These are phyloP conservation scores for Remersonia thermophila DNA, from an alignment of 2,329 filamentous ascomycete genomes.

Conservation along the genomic window DNA sequence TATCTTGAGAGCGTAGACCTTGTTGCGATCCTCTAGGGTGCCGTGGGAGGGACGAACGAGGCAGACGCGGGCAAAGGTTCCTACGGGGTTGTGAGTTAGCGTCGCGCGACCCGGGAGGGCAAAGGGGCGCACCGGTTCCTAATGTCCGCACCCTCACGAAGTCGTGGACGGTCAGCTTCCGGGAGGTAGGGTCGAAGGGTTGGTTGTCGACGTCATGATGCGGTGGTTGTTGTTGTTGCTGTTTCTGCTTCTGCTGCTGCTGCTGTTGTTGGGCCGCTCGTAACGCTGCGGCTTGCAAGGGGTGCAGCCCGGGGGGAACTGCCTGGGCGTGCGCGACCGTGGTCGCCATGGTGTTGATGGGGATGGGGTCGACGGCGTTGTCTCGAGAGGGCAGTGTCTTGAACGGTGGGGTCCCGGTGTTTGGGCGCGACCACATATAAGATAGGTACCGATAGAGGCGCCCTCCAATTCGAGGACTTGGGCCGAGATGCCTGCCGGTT, in stretches of 20 bases:
- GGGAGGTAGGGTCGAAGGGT: slow-evolving; percentile 13
- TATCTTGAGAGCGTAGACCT: slow-evolving; percentile 74
- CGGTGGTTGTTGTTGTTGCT: slow-evolving; percentile 7
- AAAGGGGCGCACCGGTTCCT: slow-evolving; percentile 51
- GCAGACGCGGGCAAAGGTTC: slow-evolving; percentile 74
- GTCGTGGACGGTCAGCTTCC: slow-evolving; percentile 38
- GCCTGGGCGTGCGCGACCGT: slow-evolving; percentile 17
- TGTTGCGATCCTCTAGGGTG: slow-evolving; percentile 39
- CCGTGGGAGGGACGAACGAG: slow-evolving; percentile 53
- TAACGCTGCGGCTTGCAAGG: slow-evolving; percentile 13
- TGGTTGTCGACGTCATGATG: slow-evolving; percentile 6
- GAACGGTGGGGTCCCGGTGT: not conserved
- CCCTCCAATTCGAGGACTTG: too few relatives aligned
- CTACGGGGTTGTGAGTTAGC: slow-evolving; percentile 25
- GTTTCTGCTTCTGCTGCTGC: slow-evolving; percentile 11
- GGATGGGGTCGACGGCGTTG: not conserved
- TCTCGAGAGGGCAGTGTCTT: not conserved
- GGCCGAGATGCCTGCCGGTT: too few relatives aligned
- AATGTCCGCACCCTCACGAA: slow-evolving; percentile 65
- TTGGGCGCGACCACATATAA: too few relatives aligned
- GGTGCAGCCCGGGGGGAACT: slow-evolving; percentile 16
- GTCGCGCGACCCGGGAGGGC: slow-evolving; percentile 5
- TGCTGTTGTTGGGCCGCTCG: slow-evolving; percentile 7
- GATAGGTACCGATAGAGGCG: too few relatives aligned
- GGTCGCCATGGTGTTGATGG: slow-evolving; percentile 14